Base-by-base conservation (phyloP, 2,329 filamentous ascomycete genomes). In the Fusarium nelsonii region DNA sequence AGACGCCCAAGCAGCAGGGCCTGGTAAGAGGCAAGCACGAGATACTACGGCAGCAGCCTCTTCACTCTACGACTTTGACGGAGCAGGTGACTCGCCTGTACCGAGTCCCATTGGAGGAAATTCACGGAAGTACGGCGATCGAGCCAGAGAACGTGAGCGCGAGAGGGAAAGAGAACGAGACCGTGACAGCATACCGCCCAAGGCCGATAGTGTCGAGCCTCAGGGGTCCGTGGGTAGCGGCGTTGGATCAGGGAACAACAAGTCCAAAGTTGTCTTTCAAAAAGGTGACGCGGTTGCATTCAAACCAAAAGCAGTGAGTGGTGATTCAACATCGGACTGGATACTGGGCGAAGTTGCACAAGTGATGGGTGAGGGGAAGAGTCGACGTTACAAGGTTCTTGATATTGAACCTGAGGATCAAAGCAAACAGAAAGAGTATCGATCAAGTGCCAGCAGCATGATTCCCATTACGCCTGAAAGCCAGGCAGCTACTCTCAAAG, bases 281-380 rank as follows among this genome's bases (percentile, higher is more conserved):
- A 86, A 87, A 68, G 86, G 86, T n/a, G 88, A 90, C 66, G 85
- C 89, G 61, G 89, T 91, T 7, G 89, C 88, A 1, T 91, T 91
- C 79, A 88, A 88, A 71, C 86, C 88, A 2, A 90, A 89, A 73
- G 75, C 80, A 9, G 79, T 78, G 63, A 82, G 79, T 50, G 81
- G 80, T 43, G 76, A 87, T 77, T 75, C 82, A 79, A 71, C 74
- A 20, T 76, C 79, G 5, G 90, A 91, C 70, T 92, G 89, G 84
- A 94, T 94, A 57, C 87, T 94, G 48, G 92, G 92, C 51, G 91
- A 91, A 63, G 92, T 95, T 52, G 91, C 91, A 63, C 87, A 88
- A 53, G 90, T 95, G 15, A 85, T 89, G 53, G 92, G 91, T 15
- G 91, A 94, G 63, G 91, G 91, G 55, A 94, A 93, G 77, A 91